Conservation (phyloP, 1,139 yeast genomes). For the Suhomyces bribrorum region DNA sequence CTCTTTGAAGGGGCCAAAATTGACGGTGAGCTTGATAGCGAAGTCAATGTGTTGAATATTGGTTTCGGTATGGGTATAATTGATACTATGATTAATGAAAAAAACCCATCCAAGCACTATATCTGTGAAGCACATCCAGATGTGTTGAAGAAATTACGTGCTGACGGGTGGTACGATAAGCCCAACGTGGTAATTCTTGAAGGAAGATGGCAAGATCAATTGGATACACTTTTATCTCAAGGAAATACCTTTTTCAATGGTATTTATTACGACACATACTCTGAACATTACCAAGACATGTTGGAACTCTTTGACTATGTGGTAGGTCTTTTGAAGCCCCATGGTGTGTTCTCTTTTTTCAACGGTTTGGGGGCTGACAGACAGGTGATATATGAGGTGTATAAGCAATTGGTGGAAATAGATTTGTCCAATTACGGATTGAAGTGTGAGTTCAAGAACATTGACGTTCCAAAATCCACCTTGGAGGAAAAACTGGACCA, state of each 20-base stretch:
- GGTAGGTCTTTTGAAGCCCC: conserved; percentile 80
- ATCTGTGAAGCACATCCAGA: conserved; percentile 96
- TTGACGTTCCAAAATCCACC: conserved; percentile 43
- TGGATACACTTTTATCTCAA: conserved; percentile 61
- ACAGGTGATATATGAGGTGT: conserved; percentile 84
- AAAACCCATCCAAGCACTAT: conserved; percentile 69
- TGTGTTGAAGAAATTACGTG: conserved; percentile 64
- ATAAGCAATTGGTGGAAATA: conserved; percentile 75
- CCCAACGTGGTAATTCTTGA: conserved; percentile 70
- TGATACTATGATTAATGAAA: conserved; percentile 69
- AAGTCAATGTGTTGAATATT: conserved; percentile 66
- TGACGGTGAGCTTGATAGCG: conserved; percentile 37
- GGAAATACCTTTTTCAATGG: conserved; percentile 81
- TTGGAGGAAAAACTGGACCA: conserved; percentile 16
- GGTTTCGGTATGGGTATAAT: conserved; percentile 98
- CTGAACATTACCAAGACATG: conserved; percentile 86
- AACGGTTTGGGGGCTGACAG: conserved; percentile 97
- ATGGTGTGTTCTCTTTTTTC: conserved; percentile 84
- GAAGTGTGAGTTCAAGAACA: conserved; percentile 50
- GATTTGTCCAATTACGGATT: conserved; percentile 83
- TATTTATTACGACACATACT: conserved; percentile 89
- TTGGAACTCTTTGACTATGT: conserved; percentile 77
- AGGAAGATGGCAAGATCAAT: conserved; percentile 89
- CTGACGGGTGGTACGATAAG: conserved; percentile 84
- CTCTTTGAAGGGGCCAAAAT: conserved; percentile 46